phyloP scores from a whole-genome alignment of 129 eudicot species.

The Sambucus nigra region DNA sequence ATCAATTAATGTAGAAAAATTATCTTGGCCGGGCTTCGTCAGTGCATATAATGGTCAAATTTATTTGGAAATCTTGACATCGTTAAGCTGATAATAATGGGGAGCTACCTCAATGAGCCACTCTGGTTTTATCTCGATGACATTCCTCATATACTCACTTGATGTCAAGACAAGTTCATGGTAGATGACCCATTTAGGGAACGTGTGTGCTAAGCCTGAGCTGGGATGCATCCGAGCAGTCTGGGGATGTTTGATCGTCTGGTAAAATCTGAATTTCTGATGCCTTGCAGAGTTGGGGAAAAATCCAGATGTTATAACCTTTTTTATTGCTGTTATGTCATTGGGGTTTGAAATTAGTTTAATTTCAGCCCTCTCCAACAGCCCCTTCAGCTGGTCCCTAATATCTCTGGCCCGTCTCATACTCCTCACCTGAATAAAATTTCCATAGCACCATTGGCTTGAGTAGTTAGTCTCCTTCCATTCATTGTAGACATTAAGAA shows the following conservation, averaged over 20 bases:
- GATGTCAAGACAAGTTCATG: constrained; percentile 54
- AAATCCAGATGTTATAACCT: constrained; percentile 41
- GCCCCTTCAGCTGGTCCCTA: constrained; percentile 42
- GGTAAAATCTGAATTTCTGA: constrained; percentile 27
- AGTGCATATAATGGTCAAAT: no score
- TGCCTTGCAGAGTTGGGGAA: constrained; percentile 37
- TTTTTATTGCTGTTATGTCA: constrained; percentile 31
- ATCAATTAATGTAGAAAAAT: no score
- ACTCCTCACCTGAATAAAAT: constrained; percentile 24
- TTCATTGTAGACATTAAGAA: constrained; percentile 20
- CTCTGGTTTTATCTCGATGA: constrained; percentile 35
- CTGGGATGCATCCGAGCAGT: constrained; percentile 42
- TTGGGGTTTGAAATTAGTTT: constrained; percentile 11
- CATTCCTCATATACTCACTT: constrained; percentile 50
- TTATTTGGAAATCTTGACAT: no score
- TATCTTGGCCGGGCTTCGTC: no score
- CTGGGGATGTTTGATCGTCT: constrained; percentile 34
- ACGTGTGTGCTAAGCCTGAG: constrained; percentile 23
- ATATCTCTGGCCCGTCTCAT: constrained; percentile 35
- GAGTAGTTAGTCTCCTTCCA: constrained; percentile 30
- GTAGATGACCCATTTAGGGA: constrained; percentile 41
- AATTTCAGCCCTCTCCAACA: constrained; percentile 33
- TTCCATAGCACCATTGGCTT: constrained; percentile 32
- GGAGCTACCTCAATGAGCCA: constrained; percentile 56
- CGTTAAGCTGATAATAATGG: constrained; percentile 19